These are phyloP conservation scores for Arbutus unedo DNA, from an alignment of 148 eudicot species.

Conservation along the genomic window DNA sequence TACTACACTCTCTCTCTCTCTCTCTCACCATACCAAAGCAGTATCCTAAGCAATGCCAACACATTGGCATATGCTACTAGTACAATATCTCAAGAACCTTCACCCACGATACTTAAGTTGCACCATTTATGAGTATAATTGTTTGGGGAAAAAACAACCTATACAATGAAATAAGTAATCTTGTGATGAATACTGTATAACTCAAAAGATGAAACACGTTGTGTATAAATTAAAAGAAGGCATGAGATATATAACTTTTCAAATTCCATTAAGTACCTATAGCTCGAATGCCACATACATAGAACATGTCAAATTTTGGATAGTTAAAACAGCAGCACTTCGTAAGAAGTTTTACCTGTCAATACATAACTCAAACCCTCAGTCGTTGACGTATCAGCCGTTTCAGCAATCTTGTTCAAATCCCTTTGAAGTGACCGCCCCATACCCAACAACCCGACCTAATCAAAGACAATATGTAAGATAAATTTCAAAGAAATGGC, in stretches of 20 bases:
- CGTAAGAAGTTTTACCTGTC: conserved; percentile 49
- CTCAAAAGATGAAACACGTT: neutral
- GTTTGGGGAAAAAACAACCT: neutral
- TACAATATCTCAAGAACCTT: neutral
- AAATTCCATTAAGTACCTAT: neutral
- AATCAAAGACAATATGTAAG: conserved; percentile 13
- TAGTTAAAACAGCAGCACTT: conserved; percentile 7
- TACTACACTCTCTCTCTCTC: no score
- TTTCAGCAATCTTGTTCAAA: conserved; percentile 80
- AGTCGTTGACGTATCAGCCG: conserved; percentile 79
- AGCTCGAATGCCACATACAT: neutral
- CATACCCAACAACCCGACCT: conserved; percentile 91
- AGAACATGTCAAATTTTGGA: neutral
- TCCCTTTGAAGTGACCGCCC: conserved; percentile 82
- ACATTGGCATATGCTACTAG: no score
- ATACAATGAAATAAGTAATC: neutral
- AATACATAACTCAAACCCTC: conserved; percentile 76
- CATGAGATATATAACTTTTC: neutral
- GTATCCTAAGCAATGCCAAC: no score
- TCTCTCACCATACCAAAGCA: no score
- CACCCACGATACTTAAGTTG: neutral
- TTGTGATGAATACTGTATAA: neutral
- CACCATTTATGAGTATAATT: neutral
- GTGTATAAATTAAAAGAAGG: neutral
- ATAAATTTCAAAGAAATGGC: neutral